Percentiles rank a stretch among this genome's conserved stretches.
Evolutionary conservation across 352 stramenopile genomes (phyloP).

Genomic region (Phytophthora fragariae): DNA sequence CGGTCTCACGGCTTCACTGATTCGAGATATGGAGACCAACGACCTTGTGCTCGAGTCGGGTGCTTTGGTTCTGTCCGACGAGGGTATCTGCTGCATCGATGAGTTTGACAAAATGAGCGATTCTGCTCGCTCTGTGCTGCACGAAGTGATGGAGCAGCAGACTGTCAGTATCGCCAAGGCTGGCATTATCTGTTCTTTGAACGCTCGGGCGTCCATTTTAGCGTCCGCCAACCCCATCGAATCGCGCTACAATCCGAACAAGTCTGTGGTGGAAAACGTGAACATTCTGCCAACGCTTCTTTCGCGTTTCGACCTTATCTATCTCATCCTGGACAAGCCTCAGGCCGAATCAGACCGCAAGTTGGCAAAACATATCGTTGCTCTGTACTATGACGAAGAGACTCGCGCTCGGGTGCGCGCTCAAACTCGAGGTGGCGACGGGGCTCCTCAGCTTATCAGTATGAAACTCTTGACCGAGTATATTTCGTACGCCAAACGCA

Average conservation of each 20-base stretch:
- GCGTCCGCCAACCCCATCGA: constrained; percentile 99
- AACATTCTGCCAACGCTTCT: constrained; percentile 98
- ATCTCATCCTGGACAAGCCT: constrained; percentile 98
- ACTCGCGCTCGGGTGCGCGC: constrained; percentile 52
- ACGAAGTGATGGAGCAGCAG: constrained; percentile 99
- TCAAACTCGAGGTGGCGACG: constrained; percentile 35
- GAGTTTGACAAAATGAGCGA: constrained; percentile 99
- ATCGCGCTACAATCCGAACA: constrained; percentile 98
- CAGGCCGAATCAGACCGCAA: constrained; percentile 94
- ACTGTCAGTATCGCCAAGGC: constrained; percentile 98
- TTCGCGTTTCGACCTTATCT: constrained; percentile 99
- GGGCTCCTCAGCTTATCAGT: constrained; percentile 64
- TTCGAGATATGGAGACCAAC: constrained; percentile 97
- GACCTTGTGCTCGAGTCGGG: constrained; percentile 98
- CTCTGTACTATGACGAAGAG: constrained; percentile 95
- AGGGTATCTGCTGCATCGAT: constrained; percentile 99
- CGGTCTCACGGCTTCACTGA: constrained; percentile 97
- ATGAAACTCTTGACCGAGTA: constrained; percentile 94
- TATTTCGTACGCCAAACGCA: constrained; percentile 96
- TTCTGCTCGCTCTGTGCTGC: constrained; percentile 96
- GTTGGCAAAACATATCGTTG: constrained; percentile 97
- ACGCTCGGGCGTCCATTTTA: constrained; percentile 98
- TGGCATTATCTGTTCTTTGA: constrained; percentile 98
- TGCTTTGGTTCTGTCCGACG: constrained; percentile 97
- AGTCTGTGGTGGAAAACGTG: constrained; percentile 99